phyloP scores from a whole-genome alignment of 208 protist species.

The Zelonia costaricensis region DNA sequence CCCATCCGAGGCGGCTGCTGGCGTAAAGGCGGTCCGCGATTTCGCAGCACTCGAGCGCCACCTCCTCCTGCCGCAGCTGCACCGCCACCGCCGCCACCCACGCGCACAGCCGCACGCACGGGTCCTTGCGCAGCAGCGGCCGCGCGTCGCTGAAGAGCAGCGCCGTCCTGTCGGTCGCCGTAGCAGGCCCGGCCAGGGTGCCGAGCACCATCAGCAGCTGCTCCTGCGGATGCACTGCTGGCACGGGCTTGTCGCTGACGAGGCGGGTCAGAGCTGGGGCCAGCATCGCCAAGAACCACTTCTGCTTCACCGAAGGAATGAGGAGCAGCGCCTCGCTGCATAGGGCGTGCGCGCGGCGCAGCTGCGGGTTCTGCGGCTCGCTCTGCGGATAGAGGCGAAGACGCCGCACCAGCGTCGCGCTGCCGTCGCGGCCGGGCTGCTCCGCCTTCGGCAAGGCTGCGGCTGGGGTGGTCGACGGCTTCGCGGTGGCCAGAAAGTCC shows the following conservation, averaged over 20 bases:
- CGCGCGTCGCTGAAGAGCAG: conserved; percentile 56
- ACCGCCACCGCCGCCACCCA: conserved; percentile 54
- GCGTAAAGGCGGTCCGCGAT: conserved; percentile 73
- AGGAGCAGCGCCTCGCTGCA: conserved; percentile 47
- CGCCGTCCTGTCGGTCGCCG: conserved; percentile 34
- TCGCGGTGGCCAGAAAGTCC: conserved; percentile 4
- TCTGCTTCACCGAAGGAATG: conserved; percentile 39
- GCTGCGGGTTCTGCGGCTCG: conserved; percentile 35
- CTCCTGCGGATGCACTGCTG: conserved; percentile 57
- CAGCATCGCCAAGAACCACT: conserved; percentile 56
- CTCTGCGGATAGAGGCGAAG: conserved; percentile 30
- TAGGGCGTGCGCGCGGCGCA: conserved; percentile 60
- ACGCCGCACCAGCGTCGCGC: conserved; percentile 9
- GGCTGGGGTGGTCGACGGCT: neutral
- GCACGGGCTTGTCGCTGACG: conserved; percentile 25
- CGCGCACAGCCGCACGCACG: conserved; percentile 79
- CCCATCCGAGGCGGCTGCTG: conserved; percentile 73
- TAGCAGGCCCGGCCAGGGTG: conserved; percentile 36
- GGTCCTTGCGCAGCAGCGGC: conserved; percentile 55
- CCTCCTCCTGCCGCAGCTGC: conserved; percentile 56
- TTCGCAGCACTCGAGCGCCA: conserved; percentile 70
- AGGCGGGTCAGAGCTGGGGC: conserved; percentile 64
- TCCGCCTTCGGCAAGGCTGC: neutral
- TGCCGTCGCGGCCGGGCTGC: neutral
- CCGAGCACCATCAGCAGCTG: conserved; percentile 72